A percentile compares a stretch with the other conserved stretches of the same genome.
Evolutionary conservation across 768 basidiomycete species (phyloP).

Genomic region (Amanita pseudoporphyria): DNA sequence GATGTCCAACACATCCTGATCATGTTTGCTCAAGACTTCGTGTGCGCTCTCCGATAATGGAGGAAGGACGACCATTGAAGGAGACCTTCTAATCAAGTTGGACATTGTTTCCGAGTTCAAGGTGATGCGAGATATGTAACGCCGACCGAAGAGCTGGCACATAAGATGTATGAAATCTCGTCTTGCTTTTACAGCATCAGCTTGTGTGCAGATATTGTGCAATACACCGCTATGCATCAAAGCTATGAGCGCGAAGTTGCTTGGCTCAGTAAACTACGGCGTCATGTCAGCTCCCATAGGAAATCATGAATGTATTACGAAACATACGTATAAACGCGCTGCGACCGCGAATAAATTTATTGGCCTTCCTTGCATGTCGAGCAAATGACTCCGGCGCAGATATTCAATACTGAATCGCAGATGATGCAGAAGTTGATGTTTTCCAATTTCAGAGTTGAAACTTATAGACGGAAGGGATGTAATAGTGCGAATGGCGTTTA

Average conservation of each 20-base stretch:
- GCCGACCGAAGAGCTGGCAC: constrained; percentile 59
- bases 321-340: constrained; percentile 38
- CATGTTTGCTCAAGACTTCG: constrained; percentile 34
- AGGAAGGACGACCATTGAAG: constrained; percentile 50
- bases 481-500: constrained; percentile 40
- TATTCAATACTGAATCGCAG: constrained; percentile 66
- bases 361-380: constrained; percentile 44
- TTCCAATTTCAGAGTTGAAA: constrained; percentile 44
- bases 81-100: constrained; percentile 30
- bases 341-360: constrained; percentile 48
- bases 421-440: constrained; percentile 52
- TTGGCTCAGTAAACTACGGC: constrained; percentile 50
- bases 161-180: constrained; percentile 43
- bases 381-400: constrained; percentile 44
- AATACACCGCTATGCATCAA: constrained; percentile 49
- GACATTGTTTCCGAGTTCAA: constrained; percentile 25
- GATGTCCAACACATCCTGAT: constrained; percentile 38
- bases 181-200: constrained; percentile 30
- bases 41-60: constrained; percentile 31
- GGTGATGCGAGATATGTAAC: constrained; percentile 37
- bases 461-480: constrained; percentile 50
- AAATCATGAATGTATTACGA: background rate
- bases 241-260: constrained; percentile 54
- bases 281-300: constrained; percentile 1
- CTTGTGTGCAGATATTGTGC: constrained; percentile 43